These are phyloP conservation scores for Globisporangium apiculatum DNA, from an alignment of 352 stramenopile species.

Conservation along the genomic window DNA sequence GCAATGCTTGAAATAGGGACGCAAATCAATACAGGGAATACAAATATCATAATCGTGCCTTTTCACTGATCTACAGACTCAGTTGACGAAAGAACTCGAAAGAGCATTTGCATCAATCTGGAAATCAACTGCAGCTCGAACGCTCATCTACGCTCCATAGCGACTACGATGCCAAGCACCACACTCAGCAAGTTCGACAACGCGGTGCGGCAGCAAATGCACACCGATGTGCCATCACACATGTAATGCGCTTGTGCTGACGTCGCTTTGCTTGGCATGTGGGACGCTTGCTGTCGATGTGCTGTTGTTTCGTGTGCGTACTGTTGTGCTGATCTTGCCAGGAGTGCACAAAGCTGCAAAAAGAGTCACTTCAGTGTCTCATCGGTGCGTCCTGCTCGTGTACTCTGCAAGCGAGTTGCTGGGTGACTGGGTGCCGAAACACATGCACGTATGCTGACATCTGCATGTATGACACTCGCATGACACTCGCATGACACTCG, in stretches of 20 bases:
- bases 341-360: constrained; percentile 63
- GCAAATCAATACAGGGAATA: too few species aligned
- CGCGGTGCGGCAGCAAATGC: constrained; percentile 14
- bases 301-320: neutral
- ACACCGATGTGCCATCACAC: neutral
- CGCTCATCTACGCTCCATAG: too few species aligned
- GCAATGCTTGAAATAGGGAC: too few species aligned
- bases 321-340: constrained; percentile 8
- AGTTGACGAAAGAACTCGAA: too few species aligned
- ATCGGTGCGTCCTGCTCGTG: constrained; percentile 23
- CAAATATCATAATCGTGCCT: too few species aligned
- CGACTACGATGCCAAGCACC: constrained; percentile 1
- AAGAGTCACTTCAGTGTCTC: constrained; percentile 63
- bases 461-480: neutral
- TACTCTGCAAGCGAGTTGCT: neutral
- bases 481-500: too few species aligned
- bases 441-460: neutral
- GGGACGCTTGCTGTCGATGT: neutral
- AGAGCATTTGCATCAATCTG: too few species aligned
- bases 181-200: constrained; percentile 38
- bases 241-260: constrained; percentile 1
- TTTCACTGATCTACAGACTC: too few species aligned
- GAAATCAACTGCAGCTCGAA: too few species aligned
- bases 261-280: too few species aligned
- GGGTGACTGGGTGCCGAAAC: neutral